Evolutionary conservation across 108 stramenopile genomes (phyloP).

Genomic region (Cyclotella cryptica): DNA sequence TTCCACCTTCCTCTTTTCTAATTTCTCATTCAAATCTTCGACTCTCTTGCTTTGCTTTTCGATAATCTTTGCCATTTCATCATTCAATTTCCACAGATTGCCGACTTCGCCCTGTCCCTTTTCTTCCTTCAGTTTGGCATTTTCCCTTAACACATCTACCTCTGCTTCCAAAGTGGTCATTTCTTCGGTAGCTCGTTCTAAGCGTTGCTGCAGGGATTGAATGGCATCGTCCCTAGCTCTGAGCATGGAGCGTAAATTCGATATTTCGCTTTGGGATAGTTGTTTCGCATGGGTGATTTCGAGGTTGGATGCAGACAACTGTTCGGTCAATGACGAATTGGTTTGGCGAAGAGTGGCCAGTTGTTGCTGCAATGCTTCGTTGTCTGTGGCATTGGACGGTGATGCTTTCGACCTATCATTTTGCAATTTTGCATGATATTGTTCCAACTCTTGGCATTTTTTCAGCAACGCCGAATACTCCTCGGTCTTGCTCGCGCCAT

Average conservation of each 20-base stretch:
- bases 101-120: constrained; percentile 18
- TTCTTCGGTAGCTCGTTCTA: constrained; percentile 26
- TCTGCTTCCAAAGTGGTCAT: constrained; percentile 48
- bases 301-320: neutral
- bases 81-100: constrained; percentile 34
- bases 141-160: constrained; percentile 32
- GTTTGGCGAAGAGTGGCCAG: constrained; percentile 46
- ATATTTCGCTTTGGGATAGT: constrained; percentile 30
- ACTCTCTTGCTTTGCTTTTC: constrained; percentile 43
- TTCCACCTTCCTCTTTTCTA: constrained; percentile 29
- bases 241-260: constrained; percentile 38
- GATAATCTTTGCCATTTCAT: constrained; percentile 45
- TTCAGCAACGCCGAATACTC: constrained; percentile 17
- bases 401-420: neutral
- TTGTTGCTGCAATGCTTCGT: constrained; percentile 11
- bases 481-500: constrained; percentile 27
- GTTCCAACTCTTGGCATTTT: constrained; percentile 42
- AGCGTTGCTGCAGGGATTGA: constrained; percentile 33
- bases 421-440: constrained; percentile 21
- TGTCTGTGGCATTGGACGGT: neutral
- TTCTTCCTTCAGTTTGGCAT: constrained; percentile 9
- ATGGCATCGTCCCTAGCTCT: constrained; percentile 47
- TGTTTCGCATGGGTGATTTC: constrained; percentile 9
- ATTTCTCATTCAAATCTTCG: constrained; percentile 34
- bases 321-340: constrained; percentile 9